Evolutionary conservation across 495 filamentous ascomycete species (phyloP).

Genomic region (Talaromyces borbonicus): DNA sequence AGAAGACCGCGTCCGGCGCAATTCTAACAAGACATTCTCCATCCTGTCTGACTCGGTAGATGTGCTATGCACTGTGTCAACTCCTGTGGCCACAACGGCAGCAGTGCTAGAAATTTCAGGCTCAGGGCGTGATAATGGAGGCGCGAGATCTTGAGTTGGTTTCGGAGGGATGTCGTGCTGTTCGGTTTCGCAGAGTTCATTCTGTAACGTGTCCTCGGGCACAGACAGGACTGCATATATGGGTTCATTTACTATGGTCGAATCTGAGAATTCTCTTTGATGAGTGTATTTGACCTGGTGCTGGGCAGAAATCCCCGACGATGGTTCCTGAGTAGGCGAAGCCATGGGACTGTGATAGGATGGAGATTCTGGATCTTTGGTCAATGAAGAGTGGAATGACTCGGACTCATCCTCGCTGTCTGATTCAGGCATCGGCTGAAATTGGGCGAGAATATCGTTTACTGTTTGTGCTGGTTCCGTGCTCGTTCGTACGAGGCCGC

Average conservation of each 20-base stretch:
- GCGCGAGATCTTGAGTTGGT: not conserved
- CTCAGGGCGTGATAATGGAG: not conserved
- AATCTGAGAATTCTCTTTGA: slow-evolving; percentile 28
- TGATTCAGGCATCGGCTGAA: slow-evolving; percentile 26
- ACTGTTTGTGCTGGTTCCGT: slow-evolving; percentile 36
- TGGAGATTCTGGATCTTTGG: slow-evolving; percentile 35
- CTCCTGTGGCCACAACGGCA: not conserved
- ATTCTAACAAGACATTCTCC: not conserved
- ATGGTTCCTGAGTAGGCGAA: slow-evolving; percentile 16
- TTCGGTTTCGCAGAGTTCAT: no score
- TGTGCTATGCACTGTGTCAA: not conserved
- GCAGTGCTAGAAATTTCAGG: not conserved
- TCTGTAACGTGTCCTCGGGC: not conserved
- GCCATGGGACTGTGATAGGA: slow-evolving; percentile 33
- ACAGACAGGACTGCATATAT: not conserved
- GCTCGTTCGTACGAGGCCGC: slow-evolving; percentile 14
- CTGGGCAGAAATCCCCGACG: not conserved
- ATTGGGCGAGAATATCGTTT: slow-evolving; percentile 33
- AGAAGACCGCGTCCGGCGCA: slow-evolving; percentile 21
- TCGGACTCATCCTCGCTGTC: slow-evolving; percentile 33
- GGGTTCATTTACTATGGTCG: slow-evolving; percentile 30
- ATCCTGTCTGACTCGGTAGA: not conserved
- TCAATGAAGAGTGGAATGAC: slow-evolving; percentile 52
- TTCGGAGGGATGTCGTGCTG: not conserved
- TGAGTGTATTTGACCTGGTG: slow-evolving; percentile 13